phyloP scores from a whole-genome alignment of 305 asterid species.

The Lippia alba region DNA sequence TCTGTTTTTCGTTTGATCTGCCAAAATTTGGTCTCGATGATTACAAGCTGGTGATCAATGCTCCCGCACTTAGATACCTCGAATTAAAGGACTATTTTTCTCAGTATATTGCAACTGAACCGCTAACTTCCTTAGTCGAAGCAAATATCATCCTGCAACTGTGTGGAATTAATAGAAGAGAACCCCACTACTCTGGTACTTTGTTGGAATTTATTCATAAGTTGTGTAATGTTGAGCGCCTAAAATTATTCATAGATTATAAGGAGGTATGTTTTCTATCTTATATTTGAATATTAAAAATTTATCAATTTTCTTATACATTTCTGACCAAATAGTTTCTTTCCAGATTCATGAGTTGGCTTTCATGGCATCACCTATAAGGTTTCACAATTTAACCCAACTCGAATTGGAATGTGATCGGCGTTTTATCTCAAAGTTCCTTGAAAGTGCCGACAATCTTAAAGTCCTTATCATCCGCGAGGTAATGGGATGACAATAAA shows the following conservation, averaged over 20 bases:
- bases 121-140: constrained; percentile 8
- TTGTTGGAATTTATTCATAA: constrained; percentile 13
- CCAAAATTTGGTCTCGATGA: neutral
- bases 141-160: neutral
- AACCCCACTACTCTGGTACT: neutral
- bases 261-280: neutral
- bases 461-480: constrained; percentile 2
- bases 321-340: too few relatives aligned
- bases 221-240: neutral
- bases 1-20: neutral
- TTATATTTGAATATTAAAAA: too few relatives aligned
- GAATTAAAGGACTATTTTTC: neutral
- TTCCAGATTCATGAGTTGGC: neutral
- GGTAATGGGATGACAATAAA: too few relatives aligned
- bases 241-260: neutral
- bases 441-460: constrained; percentile 26
- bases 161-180: neutral
- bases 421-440: constrained; percentile 12
- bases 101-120: neutral
- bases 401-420: constrained; percentile 10
- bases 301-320: too few relatives aligned
- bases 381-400: constrained; percentile 22
- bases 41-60: constrained; percentile 1
- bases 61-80: constrained; percentile 24
- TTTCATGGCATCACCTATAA: neutral